Base-by-base conservation (phyloP, 306 rosid genomes). In the Nissolia schottii region DNA sequence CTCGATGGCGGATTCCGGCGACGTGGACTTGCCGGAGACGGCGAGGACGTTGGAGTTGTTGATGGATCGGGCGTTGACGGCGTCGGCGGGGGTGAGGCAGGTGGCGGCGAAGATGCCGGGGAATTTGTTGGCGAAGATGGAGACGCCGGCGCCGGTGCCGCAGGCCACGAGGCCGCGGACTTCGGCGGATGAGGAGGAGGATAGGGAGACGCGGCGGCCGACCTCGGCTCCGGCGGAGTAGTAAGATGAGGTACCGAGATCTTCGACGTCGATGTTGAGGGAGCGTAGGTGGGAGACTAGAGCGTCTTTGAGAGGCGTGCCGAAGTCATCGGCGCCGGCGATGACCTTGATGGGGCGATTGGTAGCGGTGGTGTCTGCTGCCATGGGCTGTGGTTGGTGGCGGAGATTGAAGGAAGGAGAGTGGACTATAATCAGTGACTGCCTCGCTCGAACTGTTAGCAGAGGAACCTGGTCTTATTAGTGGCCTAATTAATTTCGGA, bases 151-250 rank as follows among this genome's bases (percentile, higher is more conserved):
- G 25, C 98, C 98, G 31, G 98, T 93, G 18, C 98, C 98, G 31
- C 98, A 93, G 14, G 90, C 84, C 22, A 93, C 87, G 67, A 93
- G 89, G 29, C 98, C 97, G 7, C 90, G 91, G 35, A 74, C 56
- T 2, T 85, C 85, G 5, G 51, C 13, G 14, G 86, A 22, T 0
- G 90, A 24, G 2, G 90, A 29, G 6, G 70, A 46, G 7, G 98
- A 73, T 20, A 73, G 64, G 20, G 98, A 92, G 73, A 93, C 87
- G 5, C 88, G 88, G 58, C 87, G 86, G 15, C 96, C 96, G 10
- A 93, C 98, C n/a, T 90, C 96, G 34, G 96, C 98, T 18, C 90
- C 91, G 72, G 88, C 76, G 60, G 97, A 85, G 78, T 90, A 93
- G 84, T 93, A 90, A 51, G 98, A 78, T 54, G 91, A 80, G 20